phyloP scores from a whole-genome alignment of 2,329 filamentous ascomycete species.

The Fusarium luffae region DNA sequence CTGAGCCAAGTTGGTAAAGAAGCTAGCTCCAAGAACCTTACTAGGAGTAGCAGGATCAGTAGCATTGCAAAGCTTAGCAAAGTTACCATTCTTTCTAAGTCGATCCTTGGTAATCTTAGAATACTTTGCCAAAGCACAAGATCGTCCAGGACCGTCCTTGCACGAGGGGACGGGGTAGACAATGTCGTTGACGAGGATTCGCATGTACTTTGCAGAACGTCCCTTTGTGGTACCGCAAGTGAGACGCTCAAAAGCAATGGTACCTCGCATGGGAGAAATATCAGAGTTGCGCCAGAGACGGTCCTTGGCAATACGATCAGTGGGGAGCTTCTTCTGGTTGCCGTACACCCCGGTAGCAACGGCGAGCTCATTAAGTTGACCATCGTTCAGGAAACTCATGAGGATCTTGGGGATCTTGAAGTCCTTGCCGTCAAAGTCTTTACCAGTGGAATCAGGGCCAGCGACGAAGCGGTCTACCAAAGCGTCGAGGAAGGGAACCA shows the following conservation, averaged over 20 bases:
- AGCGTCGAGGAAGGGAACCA: slow-evolving; percentile 69
- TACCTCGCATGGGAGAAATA: slow-evolving; percentile 72
- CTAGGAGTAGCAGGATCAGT: slow-evolving; percentile 54
- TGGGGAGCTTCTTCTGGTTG: slow-evolving; percentile 60
- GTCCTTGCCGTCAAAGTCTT: slow-evolving; percentile 55
- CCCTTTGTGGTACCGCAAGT: slow-evolving; percentile 55
- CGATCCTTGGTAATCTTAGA: slow-evolving; percentile 47
- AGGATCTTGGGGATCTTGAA: slow-evolving; percentile 68
- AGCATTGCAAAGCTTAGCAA: slow-evolving; percentile 60
- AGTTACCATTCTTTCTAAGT: slow-evolving; percentile 59
- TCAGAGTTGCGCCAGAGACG: slow-evolving; percentile 66
- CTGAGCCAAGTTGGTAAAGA: slow-evolving; percentile 59
- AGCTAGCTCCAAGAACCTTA: slow-evolving; percentile 59
- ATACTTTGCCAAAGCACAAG: slow-evolving; percentile 62
- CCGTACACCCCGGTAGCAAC: slow-evolving; percentile 72
- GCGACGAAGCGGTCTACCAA: slow-evolving; percentile 63
- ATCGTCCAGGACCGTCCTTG: slow-evolving; percentile 64
- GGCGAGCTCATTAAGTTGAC: slow-evolving; percentile 71
- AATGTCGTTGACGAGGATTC: slow-evolving; percentile 70
- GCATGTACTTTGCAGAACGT: slow-evolving; percentile 59
- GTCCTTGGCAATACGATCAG: slow-evolving; percentile 57
- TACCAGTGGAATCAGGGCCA: slow-evolving; percentile 63
- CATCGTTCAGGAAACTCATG: slow-evolving; percentile 73
- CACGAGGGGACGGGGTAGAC: slow-evolving; percentile 69
- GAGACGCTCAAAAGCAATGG: slow-evolving; percentile 71